Conservation (phyloP, 306 rosid genomes). For the Vigna reflexopilosa region DNA sequence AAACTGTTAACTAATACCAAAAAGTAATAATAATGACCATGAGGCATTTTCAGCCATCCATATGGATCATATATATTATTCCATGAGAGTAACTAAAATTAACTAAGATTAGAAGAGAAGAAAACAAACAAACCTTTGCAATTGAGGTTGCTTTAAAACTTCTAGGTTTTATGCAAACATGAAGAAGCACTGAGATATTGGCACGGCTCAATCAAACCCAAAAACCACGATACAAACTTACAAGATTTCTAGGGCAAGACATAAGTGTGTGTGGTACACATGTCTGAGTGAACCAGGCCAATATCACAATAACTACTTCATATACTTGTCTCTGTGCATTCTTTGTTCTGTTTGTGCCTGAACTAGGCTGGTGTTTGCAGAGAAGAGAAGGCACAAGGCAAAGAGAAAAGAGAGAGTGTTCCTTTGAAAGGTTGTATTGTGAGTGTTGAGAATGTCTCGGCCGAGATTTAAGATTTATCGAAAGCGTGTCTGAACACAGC, state of each 20-base stretch:
- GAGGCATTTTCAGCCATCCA: neutral
- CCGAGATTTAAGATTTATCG: conserved; percentile 45
- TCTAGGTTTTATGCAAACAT: conserved; percentile 3
- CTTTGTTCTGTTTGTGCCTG: conserved; percentile 3
- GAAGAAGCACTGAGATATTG: conserved; percentile 73
- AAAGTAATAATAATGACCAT: too few species aligned
- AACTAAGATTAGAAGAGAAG: neutral
- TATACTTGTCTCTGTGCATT: neutral
- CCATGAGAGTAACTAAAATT: too few species aligned
- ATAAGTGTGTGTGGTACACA: neutral
- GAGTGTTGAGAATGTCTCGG: conserved; percentile 54
- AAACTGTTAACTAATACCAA: too few species aligned
- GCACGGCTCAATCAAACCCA: conserved; percentile 81
- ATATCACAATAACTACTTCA: conserved; percentile 71
- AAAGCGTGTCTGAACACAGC: conserved; percentile 54
- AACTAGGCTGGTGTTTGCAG: conserved; percentile 5
- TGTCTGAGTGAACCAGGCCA: conserved; percentile 87
- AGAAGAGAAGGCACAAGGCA: conserved; percentile 18
- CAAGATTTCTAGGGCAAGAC: neutral
- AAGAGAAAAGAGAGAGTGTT: conserved; percentile 1
- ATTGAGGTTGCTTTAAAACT: neutral
- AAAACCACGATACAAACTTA: neutral
- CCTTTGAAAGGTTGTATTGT: conserved; percentile 43
- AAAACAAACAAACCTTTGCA: conserved; percentile 42
- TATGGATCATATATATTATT: neutral